Evolutionary conservation across 495 filamentous ascomycete genomes (phyloP), one percentile per base, ranked within the genome.

Genomic region (Aspergillus bridgeri): DNA sequence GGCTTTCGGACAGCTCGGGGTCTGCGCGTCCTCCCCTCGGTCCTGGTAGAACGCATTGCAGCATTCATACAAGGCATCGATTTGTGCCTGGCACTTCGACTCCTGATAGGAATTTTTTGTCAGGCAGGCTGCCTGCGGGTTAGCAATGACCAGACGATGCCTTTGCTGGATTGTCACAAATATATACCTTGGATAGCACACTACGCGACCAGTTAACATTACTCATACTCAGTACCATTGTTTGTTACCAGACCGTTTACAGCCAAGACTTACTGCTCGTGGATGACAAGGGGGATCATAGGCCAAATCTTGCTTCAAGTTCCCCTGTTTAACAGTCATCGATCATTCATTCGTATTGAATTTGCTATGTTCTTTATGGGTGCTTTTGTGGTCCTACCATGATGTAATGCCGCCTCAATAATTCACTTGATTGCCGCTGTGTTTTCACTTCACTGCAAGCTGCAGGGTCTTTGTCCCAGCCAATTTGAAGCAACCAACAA

Each of bases 1-100:
- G 42, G 89, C 79, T 65, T 95, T 95, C 3, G 94, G 94, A 66
- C 94, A 99, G 75, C 90, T 93, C 11, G 83, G 83, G 2, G 86
- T 88, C 27, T 81, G 83, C 13, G 90, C 91, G 18, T 83, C 74
- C 45, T 96, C 89, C 6, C 95, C 93, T 51, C 87, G 81, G 52
- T 81, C 79, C 67, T 86, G 72, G 74, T 99, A 98, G 72, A 99
- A 96, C 27, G 81, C 78, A 60, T 91, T 86, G 73, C 94, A 99
- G 69, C 94, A 99, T 66, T 94, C 87, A 69, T 98, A 99, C 21
- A 99, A 75, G n/a, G 91, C 89, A 68, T 96, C 88, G 48, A 99
- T 83, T 63, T 94, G 79, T 11, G 79, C 69, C 59, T 84, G 78
- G 73, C 94, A 99, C 66, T 87, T 95, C 22, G 83, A 84, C 78